Percentiles rank a stretch among this genome's conserved stretches.
Conservation (phyloP, 768 basidiomycete genomes). For the Suillus occidentalis region DNA sequence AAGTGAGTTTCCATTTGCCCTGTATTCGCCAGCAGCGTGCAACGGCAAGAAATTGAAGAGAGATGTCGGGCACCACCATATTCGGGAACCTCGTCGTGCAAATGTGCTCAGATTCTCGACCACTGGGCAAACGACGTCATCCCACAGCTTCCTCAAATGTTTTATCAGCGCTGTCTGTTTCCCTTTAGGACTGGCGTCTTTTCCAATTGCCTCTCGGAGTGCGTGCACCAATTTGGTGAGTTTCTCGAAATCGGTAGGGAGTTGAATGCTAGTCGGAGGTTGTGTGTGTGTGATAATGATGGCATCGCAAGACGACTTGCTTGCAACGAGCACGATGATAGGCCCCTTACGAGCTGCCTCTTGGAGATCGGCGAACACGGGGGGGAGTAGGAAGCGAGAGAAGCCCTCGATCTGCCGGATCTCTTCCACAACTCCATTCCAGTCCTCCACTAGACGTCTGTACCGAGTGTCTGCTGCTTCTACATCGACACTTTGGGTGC, state of each 20-base stretch:
- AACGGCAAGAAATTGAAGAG: slow-evolving; percentile 12
- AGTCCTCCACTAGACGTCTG: slow-evolving; percentile 3
- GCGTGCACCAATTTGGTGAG: background rate
- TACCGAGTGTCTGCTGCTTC: background rate
- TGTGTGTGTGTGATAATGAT: slow-evolving; percentile 9
- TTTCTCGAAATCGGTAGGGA: background rate
- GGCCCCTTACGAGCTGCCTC: slow-evolving; percentile 8
- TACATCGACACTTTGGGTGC: background rate
- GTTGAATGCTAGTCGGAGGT: background rate
- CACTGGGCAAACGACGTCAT: background rate
- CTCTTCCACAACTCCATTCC: slow-evolving; percentile 13
- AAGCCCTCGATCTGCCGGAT: slow-evolving; percentile 18
- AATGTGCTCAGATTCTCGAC: background rate
- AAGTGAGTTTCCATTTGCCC: background rate
- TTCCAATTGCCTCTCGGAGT: too few species aligned
- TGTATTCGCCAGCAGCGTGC: slow-evolving; percentile 12
- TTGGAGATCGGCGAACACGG: slow-evolving; percentile 8
- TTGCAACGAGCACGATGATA: slow-evolving; percentile 7
- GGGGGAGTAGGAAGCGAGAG: slow-evolving; percentile 14
- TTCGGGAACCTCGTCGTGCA: background rate
- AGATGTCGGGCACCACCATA: slow-evolving; percentile 13
- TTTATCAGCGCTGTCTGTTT: background rate
- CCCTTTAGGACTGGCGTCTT: too few species aligned
- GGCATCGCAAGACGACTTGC: slow-evolving; percentile 14
- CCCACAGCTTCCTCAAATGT: background rate